phyloP scores from a whole-genome alignment of 805 yeast genomes.

The Yarrowia keelungensis region DNA sequence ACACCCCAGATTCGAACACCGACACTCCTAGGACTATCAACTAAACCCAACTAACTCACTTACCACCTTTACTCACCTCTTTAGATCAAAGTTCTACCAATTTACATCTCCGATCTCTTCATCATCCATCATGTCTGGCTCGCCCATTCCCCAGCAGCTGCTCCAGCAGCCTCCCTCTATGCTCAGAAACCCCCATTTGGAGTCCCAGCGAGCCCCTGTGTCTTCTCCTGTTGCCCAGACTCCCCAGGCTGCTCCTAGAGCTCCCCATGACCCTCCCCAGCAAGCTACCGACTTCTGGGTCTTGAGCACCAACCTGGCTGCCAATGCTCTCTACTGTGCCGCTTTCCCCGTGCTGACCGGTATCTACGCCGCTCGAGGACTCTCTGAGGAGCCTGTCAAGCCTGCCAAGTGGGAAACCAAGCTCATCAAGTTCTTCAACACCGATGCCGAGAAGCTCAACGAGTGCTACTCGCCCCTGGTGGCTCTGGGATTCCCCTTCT shows the following conservation, averaged over 20 bases:
- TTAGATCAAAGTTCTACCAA: slow-evolving; percentile 2
- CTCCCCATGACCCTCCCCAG: slow-evolving; percentile 15
- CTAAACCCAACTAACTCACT: background rate
- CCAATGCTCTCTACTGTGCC: slow-evolving; percentile 13
- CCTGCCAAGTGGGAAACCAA: slow-evolving; percentile 23
- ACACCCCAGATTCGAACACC: slow-evolving; percentile 1
- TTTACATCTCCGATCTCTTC: background rate
- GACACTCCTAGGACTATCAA: too few relatives aligned
- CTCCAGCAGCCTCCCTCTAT: slow-evolving; percentile 19
- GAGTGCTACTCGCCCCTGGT: slow-evolving; percentile 31
- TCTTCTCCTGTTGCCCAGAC: background rate
- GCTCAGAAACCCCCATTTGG: slow-evolving; percentile 21
- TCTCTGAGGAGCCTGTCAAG: slow-evolving; percentile 8
- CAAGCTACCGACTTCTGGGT: slow-evolving; percentile 12
- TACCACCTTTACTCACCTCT: too few relatives aligned
- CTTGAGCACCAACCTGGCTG: slow-evolving; percentile 20
- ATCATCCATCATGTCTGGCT: slow-evolving; percentile 5
- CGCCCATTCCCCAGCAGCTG: slow-evolving; percentile 24
- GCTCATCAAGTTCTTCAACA: slow-evolving; percentile 12
- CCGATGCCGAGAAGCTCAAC: slow-evolving; percentile 24
- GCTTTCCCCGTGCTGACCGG: slow-evolving; percentile 23
- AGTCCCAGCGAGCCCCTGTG: slow-evolving; percentile 13
- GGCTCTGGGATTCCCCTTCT: slow-evolving; percentile 29
- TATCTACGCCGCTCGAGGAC: slow-evolving; percentile 14
- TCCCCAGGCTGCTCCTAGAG: background rate